A percentile compares a stretch with the other conserved stretches of the same genome.
Conservation (phyloP, 2,329 filamentous ascomycete species). For the Clathrospora elynae region DNA sequence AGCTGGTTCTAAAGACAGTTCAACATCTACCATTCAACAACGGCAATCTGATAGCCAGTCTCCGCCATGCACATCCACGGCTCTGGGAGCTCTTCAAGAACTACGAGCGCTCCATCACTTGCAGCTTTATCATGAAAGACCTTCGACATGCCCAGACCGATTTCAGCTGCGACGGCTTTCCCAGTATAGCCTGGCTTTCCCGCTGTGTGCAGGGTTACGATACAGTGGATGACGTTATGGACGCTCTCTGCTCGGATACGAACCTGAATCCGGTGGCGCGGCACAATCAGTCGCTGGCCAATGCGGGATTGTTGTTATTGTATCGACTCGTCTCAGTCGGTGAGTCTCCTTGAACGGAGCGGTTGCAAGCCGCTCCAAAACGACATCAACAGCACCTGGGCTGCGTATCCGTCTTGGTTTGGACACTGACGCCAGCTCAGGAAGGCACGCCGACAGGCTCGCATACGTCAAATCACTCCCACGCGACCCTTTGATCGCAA, state of each 20-base stretch:
- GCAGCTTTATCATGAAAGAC: conserved; percentile 29
- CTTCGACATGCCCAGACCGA: conserved; percentile 37
- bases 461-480: conserved; percentile 30
- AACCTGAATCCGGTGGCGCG: conserved; percentile 33
- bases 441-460: conserved; percentile 18
- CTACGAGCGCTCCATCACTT: conserved; percentile 36
- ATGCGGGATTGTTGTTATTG: conserved; percentile 36
- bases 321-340: conserved; percentile 28
- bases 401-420: background rate
- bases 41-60: conserved; percentile 24
- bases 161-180: conserved; percentile 23
- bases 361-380: no score
- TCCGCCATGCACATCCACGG: conserved; percentile 26
- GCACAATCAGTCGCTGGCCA: conserved; percentile 34
- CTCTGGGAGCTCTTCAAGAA: conserved; percentile 24
- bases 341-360: no score
- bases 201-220: conserved; percentile 39
- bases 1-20: conserved; percentile 36
- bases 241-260: conserved; percentile 28
- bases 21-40: conserved; percentile 33
- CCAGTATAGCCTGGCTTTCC: conserved; percentile 33
- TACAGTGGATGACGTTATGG: conserved; percentile 40
- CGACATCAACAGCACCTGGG: no score
- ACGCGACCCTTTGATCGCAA: conserved; percentile 31
- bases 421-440: conserved; percentile 7